Evolutionary conservation across 2,329 filamentous ascomycete species (phyloP).

Genomic region (Pestalotiopsis sp.): DNA sequence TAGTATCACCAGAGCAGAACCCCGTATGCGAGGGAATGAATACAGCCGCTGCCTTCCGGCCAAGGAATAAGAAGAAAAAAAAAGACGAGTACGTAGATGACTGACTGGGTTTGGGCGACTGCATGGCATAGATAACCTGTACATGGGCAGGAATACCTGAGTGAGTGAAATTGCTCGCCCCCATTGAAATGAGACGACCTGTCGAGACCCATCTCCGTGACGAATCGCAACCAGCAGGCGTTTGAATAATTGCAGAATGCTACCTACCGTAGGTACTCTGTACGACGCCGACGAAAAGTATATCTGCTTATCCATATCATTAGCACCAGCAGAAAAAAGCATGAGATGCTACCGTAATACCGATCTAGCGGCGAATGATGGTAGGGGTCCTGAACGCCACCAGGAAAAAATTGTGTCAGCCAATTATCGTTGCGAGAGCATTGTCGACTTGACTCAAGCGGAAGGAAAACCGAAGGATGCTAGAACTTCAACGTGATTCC

Average conservation of each 20-base stretch:
- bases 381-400: not conserved
- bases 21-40: not conserved
- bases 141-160: not conserved
- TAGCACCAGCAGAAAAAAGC: not conserved
- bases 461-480: not conserved
- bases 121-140: not conserved
- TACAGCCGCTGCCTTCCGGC: not conserved
- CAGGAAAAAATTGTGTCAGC: not conserved
- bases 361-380: not conserved
- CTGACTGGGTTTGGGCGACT: not conserved
- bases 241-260: not conserved
- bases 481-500: not conserved
- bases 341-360: not conserved
- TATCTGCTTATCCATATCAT: not conserved
- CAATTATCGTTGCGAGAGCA: not conserved
- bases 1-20: too few species aligned
- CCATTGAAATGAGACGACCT: slow-evolving; percentile 31
- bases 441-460: not conserved
- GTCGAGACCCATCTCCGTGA: slow-evolving; percentile 21
- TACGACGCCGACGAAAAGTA: not conserved
- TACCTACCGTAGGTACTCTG: not conserved
- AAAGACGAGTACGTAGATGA: not conserved
- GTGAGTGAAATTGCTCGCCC: slow-evolving; percentile 14
- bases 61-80: not conserved
- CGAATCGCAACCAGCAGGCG: slow-evolving; percentile 16